Evolutionary conservation across 1,284 basidiomycete genomes (phyloP), one percentile per base, ranked within the genome.

Genomic region (Ceratobasidium sp.): DNA sequence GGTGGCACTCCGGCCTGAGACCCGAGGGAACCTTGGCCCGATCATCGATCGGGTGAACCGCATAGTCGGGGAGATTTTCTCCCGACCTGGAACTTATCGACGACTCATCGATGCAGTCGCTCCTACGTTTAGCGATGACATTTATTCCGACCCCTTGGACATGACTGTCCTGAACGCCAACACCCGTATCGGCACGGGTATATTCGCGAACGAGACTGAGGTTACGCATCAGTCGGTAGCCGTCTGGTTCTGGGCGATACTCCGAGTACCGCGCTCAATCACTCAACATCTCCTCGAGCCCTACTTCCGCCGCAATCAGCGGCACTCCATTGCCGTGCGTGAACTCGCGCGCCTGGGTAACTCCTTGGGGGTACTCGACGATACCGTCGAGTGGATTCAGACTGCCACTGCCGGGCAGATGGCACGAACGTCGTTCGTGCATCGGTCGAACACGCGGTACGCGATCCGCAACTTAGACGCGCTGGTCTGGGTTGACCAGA

Each of bases 321-420:
- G 11, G 19, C 56, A 59, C 19, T 19, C 29, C 3, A 41, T 59
- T 36, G 56, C 56, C 56, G 44, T 15, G 17, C 7, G 56, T 14
- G 11, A 29, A 57, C 33, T 57, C 15, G 6, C 54, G 11, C 27
- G 33, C n/a, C 24, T 57, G 27, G 54, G 27, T 57, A 57, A 31
- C n/a, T 31, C 54, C 54, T 36, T 36, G 3, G 56, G 56, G 17
- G 56, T 59, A 15, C 56, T n/a, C 31, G 56, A 59, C 15, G 56
- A 59, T 41, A n/a, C n/a, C 7, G 56, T 59, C 6, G 9, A 9
- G 56, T 59, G 33, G 31, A n/a, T 36, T 3, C 56, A 59, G 29
- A 8, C 7, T 8, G 56, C 56, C 3, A 33, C 56, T 6, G 33
- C 56, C 33, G 56, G 56, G n/a, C n/a, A 59, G 19, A 11, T 59